Percentiles rank a stretch among this genome's conserved stretches.
Conservation (phyloP, 176 grass and related monocot species). For the Oryza longistaminata region DNA sequence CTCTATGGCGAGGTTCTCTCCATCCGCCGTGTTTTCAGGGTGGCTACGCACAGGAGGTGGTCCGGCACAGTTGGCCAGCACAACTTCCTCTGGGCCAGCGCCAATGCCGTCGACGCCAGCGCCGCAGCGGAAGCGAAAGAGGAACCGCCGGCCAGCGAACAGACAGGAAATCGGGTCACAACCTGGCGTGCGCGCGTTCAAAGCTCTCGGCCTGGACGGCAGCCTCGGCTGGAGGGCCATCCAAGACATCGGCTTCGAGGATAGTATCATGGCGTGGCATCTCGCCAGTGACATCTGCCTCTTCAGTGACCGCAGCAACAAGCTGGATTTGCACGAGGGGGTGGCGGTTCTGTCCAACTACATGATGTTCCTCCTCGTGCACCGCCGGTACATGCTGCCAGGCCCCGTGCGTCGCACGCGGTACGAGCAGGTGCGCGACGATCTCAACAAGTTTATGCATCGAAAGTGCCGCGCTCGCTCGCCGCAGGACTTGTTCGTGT, state of each 20-base stretch:
- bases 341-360: constrained; percentile 19
- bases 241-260: neutral
- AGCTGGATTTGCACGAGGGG: neutral
- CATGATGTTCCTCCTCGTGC: constrained; percentile 46
- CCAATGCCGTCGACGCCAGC: neutral
- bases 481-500: neutral
- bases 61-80: neutral
- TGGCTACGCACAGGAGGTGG: constrained; percentile 5
- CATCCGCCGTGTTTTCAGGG: neutral
- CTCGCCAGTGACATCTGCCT: constrained; percentile 41
- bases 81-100: constrained; percentile 31
- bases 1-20: neutral
- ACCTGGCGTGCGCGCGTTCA: neutral
- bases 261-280: constrained; percentile 54
- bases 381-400: constrained; percentile 32
- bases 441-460: neutral
- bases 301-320: neutral
- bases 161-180: neutral
- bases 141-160: neutral
- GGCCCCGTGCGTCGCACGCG: constrained; percentile 27
- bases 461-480: too few relatives aligned
- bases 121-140: neutral
- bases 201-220: too few relatives aligned
- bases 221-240: neutral
- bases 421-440: neutral